Evolutionary conservation across 2,329 filamentous ascomycete genomes (phyloP), one percentile per base, ranked within the genome.

Genomic region (Aspergillus fumigatus): DNA sequence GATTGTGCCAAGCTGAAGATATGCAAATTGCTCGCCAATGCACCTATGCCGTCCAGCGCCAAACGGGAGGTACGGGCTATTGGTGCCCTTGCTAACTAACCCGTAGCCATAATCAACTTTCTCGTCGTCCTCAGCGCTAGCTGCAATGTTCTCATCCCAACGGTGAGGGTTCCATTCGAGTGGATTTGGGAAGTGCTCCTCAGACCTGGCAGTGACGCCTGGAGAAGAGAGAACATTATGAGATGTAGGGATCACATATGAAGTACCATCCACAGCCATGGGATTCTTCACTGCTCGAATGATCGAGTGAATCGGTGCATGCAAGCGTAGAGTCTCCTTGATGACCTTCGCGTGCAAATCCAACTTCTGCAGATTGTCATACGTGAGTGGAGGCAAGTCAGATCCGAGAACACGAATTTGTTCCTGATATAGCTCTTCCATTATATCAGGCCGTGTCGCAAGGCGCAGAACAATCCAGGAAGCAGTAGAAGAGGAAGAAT

Each of bases 1-100:
- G 63, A 97, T 95, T 48, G 90, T 92, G 71, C 92, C 88, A 60
- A 97, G 80, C 77, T 97, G 93, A 56, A 95, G 82, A 72, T 95
- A 96, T 65, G 93, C 93, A 73, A 97, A 97, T 70, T 96, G 91
- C 81, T 97, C 93, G 63, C 93, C 93, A 70, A 97, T 97, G 77
- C 93, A 97, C 63, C 93, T 83, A 77, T 97, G 93, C 64, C 93
- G 83, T 45, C 93, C 93, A 29, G 92, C 93, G 57, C 93, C 93
- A 70, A 97, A 97, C 1, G 93, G 93, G 50, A 97, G 84, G 73
- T 97, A 97, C 0, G 93, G 92, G 52, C 89, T 95, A 58, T 85
- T 85, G 14, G 90, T 88, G 55, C 93, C 93, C 81, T 97, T 96
- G 81, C 86, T 92, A 64, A 97, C 89, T 51, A 96, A 80, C 59